These are phyloP conservation scores for Solanum etuberosum DNA, from an alignment of 257 asterid species.

Conservation along the genomic window DNA sequence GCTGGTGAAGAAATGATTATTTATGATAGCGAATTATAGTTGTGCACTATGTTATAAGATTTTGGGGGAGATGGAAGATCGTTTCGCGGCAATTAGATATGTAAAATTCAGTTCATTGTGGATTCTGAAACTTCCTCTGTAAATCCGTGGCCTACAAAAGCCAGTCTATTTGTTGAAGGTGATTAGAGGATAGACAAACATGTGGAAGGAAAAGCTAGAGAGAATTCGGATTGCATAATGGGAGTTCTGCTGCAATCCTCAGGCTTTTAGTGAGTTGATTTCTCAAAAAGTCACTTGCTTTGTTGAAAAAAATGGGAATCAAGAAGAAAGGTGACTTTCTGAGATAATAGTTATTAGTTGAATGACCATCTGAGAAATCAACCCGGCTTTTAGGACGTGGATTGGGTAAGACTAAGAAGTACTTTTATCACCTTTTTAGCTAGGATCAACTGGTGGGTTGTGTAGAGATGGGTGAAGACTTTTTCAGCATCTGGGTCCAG, in stretches of 20 bases:
- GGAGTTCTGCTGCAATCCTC: not conserved
- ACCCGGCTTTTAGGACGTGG: not conserved
- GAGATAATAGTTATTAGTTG: not conserved
- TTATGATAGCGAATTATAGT: not conserved
- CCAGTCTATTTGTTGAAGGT: not conserved
- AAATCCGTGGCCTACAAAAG: not conserved
- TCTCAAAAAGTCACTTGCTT: not conserved
- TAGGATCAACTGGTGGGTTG: not conserved
- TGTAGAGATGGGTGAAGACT: not conserved
- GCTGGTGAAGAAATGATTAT: not conserved
- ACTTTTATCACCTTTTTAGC: not conserved
- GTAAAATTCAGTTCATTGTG: not conserved
- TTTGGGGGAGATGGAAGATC: not conserved
- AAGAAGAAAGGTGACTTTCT: not conserved
- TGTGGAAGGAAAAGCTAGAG: not conserved
- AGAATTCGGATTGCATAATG: not conserved
- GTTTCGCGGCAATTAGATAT: not conserved
- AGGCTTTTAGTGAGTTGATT: not conserved
- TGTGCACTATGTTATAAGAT: not conserved
- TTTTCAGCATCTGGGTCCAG: not conserved
- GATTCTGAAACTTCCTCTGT: not conserved
- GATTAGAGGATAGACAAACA: not conserved
- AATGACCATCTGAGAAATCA: not conserved
- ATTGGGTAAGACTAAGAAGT: not conserved
- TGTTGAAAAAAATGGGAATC: not conserved